These are phyloP conservation scores for Clarireedia paspali DNA, from an alignment of 2,329 filamentous ascomycete species.

Conservation along the genomic window DNA sequence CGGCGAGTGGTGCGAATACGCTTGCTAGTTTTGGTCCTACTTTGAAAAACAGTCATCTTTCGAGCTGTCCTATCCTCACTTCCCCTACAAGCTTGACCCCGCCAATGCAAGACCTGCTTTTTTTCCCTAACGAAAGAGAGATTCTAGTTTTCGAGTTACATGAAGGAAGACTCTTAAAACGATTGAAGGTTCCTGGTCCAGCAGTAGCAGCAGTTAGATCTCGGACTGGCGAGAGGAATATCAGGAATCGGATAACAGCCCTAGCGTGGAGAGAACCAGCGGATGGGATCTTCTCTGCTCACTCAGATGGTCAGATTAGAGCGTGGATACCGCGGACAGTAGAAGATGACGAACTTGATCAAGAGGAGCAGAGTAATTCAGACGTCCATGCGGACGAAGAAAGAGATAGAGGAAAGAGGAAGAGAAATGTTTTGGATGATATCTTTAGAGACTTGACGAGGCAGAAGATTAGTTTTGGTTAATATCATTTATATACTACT, in stretches of 20 bases:
- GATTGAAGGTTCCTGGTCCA: constrained; percentile 58
- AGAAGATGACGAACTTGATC: constrained; percentile 43
- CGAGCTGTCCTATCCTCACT: constrained; percentile 53
- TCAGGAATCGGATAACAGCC: constrained; percentile 62
- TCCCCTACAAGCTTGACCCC: constrained; percentile 52
- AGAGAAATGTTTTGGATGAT: constrained; percentile 71
- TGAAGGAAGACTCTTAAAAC: constrained; percentile 64
- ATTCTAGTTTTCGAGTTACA: constrained; percentile 75
- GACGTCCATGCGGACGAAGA: constrained; percentile 33
- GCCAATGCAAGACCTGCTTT: constrained; percentile 56
- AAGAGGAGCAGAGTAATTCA: constrained; percentile 34
- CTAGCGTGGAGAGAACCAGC: constrained; percentile 63
- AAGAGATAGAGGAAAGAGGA: constrained; percentile 49
- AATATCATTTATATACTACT: neutral
- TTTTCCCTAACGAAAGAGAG: constrained; percentile 77
- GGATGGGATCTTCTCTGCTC: constrained; percentile 71
- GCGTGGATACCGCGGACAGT: constrained; percentile 62
- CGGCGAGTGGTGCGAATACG: constrained; percentile 73
- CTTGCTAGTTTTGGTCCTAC: constrained; percentile 80
- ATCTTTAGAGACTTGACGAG: constrained; percentile 72
- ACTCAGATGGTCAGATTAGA: constrained; percentile 76
- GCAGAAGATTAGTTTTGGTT: constrained; percentile 57
- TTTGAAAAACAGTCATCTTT: constrained; percentile 64
- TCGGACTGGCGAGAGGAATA: constrained; percentile 46
- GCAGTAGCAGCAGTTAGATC: constrained; percentile 38